phyloP scores from a whole-genome alignment of 345 rosid species.

The Geranium brycei region DNA sequence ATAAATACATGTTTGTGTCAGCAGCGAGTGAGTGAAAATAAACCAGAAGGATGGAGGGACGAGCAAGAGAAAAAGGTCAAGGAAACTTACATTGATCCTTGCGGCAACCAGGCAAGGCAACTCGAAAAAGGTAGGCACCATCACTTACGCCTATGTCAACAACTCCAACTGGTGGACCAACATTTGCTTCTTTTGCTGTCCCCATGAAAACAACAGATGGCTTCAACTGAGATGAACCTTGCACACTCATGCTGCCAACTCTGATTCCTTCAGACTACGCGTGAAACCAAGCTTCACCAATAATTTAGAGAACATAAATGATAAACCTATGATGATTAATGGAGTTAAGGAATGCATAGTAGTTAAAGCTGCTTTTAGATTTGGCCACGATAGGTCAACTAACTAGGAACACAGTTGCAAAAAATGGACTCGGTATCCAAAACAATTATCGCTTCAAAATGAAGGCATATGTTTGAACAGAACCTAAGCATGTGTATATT shows the following conservation, averaged over 20 bases:
- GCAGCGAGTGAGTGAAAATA: not conserved
- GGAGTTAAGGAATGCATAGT: not conserved
- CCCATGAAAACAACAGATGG: slow-evolving; percentile 31
- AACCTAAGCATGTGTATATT: no score
- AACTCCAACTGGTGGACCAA: slow-evolving; percentile 49
- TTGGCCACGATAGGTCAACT: no score
- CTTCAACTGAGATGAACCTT: slow-evolving; percentile 14
- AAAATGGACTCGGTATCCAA: no score
- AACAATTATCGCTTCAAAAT: no score
- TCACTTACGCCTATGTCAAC: slow-evolving; percentile 55
- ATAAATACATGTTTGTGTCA: not conserved
- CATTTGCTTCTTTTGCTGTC: slow-evolving; percentile 38
- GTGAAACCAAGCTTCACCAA: not conserved
- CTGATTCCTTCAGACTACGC: not conserved
- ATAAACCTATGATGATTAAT: no score
- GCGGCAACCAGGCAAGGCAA: slow-evolving; percentile 50
- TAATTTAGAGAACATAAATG: not conserved
- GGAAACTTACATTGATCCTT: slow-evolving; percentile 43
- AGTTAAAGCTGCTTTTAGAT: not conserved
- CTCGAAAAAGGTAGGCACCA: slow-evolving; percentile 53
- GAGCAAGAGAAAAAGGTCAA: slow-evolving; percentile 1
- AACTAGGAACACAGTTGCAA: no score
- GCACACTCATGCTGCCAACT: slow-evolving; percentile 12
- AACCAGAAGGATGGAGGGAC: not conserved
- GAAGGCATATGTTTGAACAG: no score